phyloP scores from a whole-genome alignment of 768 basidiomycete genomes.

The Podaxis carcinomalis region DNA sequence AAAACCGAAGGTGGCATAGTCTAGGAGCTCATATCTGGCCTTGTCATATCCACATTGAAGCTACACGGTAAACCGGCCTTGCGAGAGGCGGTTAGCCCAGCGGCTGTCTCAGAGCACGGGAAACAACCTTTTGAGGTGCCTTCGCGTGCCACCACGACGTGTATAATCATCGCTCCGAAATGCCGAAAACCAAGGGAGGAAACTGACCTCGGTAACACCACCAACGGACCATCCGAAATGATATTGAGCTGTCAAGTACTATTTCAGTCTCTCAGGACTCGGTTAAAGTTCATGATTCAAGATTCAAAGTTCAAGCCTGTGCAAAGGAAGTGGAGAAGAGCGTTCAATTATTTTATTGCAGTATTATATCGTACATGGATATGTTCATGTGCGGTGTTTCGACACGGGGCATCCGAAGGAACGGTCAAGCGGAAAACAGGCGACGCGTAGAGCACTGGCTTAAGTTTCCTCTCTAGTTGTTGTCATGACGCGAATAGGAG shows the following conservation, averaged over 20 bases:
- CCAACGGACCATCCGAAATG: not conserved
- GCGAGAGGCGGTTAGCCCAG: constrained; percentile 40
- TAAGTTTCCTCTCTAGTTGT: constrained; percentile 2
- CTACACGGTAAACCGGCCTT: constrained; percentile 44
- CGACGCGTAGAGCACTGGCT: not conserved
- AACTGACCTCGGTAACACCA: constrained; percentile 25
- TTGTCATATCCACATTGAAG: constrained; percentile 61
- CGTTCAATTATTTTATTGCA: constrained; percentile 10
- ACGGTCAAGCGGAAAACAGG: not conserved
- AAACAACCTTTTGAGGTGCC: not conserved
- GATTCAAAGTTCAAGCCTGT: not conserved
- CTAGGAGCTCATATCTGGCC: constrained; percentile 82
- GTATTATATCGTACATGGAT: constrained; percentile 11
- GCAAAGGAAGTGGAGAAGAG: not conserved
- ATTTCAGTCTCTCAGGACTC: not conserved
- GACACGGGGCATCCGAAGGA: not conserved
- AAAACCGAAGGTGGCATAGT: not conserved
- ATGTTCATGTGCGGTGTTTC: constrained; percentile 5
- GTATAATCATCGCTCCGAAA: constrained; percentile 49
- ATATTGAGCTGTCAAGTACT: not conserved
- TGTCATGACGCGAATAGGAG: constrained; percentile 15
- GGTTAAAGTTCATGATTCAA: not conserved
- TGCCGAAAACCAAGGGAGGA: not conserved
- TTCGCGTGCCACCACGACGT: constrained; percentile 58
- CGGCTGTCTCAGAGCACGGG: constrained; percentile 26